Evolutionary conservation across 2,329 filamentous ascomycete genomes (phyloP), one percentile per base, ranked within the genome.

Genomic region (Neocatenulostroma microsporum): DNA sequence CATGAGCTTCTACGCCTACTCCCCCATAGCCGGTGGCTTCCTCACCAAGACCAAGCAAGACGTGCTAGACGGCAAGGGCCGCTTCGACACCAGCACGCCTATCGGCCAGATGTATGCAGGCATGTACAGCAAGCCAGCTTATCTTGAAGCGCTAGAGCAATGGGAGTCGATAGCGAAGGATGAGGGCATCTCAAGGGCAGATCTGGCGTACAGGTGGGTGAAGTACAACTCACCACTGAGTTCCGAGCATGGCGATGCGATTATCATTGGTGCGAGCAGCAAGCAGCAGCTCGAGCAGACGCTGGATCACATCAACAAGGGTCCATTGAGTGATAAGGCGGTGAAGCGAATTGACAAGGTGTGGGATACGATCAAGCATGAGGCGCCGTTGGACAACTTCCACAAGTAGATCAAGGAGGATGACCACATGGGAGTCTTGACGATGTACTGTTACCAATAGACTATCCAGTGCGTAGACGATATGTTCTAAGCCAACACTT

Each of bases 1-100:
- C 8, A 67, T 70, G n/a, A 26, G 53, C 4, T 64, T 70, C 50
- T 66, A 68, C 36, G 67, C 64, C 9, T 71, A 64, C 47, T 55
- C 49, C 12, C 62, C 58, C 0, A 35, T 60, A 6, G 58, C 57
- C 10, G 58, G 58, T 3, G 57, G 57, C 2, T 60, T 61, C 42
- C 34, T 61, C 10, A 51, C 55, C 21, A 60, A 60, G 36, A 54
- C 49, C 0, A 54, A 57, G 5, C 51, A 62, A 18, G 53, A 64
- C 8, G 52, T 68, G 7, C 49, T 55, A 10, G 54, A 57, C 4
- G 62, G 60, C 5, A 45, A 45, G 12, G 56, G 55, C 7, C 41
- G 55, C 13, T 59, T 58, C 44, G 42, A 42, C 20, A 25, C 21
- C 2, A 32, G 28, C 20, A 39, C 28, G 3, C 30, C 34, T 3